These are phyloP conservation scores for Suillus cothurnatus DNA, from an alignment of 768 basidiomycete genomes.

Conservation along the genomic window DNA sequence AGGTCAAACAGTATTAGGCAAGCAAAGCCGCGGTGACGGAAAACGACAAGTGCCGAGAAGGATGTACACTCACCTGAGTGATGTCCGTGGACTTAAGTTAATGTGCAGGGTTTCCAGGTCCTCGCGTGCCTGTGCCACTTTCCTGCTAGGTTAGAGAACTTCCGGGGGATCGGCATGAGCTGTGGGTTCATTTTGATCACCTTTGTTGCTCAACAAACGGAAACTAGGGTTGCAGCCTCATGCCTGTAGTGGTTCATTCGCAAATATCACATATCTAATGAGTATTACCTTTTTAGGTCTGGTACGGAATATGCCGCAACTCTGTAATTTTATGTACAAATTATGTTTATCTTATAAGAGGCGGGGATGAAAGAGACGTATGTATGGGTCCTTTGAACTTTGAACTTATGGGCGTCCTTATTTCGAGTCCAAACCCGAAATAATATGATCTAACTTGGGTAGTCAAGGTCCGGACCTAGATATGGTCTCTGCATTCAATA, in stretches of 20 bases:
- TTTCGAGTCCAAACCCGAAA: not conserved
- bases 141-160: conserved; percentile 20
- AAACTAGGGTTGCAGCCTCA: conserved; percentile 6
- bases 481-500: not conserved
- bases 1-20: conserved; percentile 28
- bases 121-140: conserved; percentile 38
- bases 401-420: conserved; percentile 3
- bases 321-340: conserved; percentile 32
- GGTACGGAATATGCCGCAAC: conserved; percentile 27
- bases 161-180: conserved; percentile 27
- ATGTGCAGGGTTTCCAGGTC: conserved; percentile 37
- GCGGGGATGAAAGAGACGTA: conserved; percentile 14
- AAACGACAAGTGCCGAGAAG: conserved; percentile 35
- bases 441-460: not conserved
- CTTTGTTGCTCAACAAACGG: conserved; percentile 4
- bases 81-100: conserved; percentile 44
- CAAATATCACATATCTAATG: conserved; percentile 18
- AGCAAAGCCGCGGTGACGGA: conserved; percentile 42
- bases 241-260: conserved; percentile 14
- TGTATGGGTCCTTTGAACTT: not conserved
- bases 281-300: conserved; percentile 27
- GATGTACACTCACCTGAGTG: conserved; percentile 29
- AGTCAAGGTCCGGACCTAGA: not conserved
- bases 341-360: conserved; percentile 10
- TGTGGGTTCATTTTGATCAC: conserved; percentile 23